Conservation (phyloP, 495 filamentous ascomycete species). For the Penicillium simplicissimum region DNA sequence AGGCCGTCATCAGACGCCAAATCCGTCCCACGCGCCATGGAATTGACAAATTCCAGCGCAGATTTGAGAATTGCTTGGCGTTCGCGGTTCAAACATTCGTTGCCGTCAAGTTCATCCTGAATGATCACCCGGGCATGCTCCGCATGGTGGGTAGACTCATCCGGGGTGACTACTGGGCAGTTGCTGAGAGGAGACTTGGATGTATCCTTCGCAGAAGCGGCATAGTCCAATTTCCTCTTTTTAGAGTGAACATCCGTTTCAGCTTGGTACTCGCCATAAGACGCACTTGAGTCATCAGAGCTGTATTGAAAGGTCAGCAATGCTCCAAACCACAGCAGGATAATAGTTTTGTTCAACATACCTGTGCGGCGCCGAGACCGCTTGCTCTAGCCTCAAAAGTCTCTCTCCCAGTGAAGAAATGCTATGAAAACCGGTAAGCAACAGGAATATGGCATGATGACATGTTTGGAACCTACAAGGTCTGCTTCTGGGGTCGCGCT, state of each 20-base stretch:
- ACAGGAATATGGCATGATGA: neutral
- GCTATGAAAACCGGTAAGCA: neutral
- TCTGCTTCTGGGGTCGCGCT: slow-evolving; percentile 12
- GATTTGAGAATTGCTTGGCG: slow-evolving; percentile 25
- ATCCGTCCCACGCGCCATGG: slow-evolving; percentile 15
- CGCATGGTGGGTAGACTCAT: slow-evolving; percentile 29
- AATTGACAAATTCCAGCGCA: slow-evolving; percentile 28
- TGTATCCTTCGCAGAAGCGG: neutral
- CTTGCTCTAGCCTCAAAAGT: slow-evolving; percentile 16
- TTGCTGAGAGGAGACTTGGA: slow-evolving; percentile 13
- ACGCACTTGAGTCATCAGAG: neutral
- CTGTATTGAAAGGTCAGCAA: neutral
- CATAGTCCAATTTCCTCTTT: slow-evolving; percentile 13
- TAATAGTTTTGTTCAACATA: neutral
- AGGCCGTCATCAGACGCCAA: slow-evolving; percentile 5
- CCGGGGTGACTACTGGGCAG: slow-evolving; percentile 9
- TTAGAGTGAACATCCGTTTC: slow-evolving; percentile 6
- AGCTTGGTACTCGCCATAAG: neutral
- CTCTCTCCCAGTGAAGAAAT: slow-evolving; percentile 18
- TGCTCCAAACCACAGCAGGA: neutral
- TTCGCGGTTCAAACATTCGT: slow-evolving; percentile 22
- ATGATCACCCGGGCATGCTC: slow-evolving; percentile 29
- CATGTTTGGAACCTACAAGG: slow-evolving; percentile 10
- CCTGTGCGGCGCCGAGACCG: slow-evolving; percentile 14
- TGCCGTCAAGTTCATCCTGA: slow-evolving; percentile 26